These are phyloP conservation scores for Leptographium lundbergii DNA, from an alignment of 2,329 filamentous ascomycete genomes.

Conservation along the genomic window DNA sequence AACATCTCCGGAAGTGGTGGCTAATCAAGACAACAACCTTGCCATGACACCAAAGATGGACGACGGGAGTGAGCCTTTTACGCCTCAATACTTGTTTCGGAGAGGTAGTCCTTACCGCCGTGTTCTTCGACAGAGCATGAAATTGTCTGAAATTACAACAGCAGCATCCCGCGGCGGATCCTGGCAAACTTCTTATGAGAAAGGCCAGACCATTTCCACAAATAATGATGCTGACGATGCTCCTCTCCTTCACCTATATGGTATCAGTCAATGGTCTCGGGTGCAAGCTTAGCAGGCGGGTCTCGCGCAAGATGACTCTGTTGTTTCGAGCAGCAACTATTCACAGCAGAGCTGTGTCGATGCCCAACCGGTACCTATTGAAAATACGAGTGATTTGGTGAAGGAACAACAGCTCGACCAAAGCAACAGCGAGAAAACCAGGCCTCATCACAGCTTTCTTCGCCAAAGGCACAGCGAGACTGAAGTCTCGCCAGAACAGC, in stretches of 20 bases:
- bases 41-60: conserved; percentile 5
- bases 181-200: not conserved
- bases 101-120: conserved; percentile 43
- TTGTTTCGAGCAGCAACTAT: conserved; percentile 3
- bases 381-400: not conserved
- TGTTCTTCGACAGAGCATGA: conserved; percentile 34
- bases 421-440: not conserved
- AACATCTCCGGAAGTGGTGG: conserved; percentile 2
- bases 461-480: conserved; percentile 6
- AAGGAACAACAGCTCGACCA: not conserved
- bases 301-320: conserved; percentile 5
- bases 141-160: conserved; percentile 18
- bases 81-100: conserved; percentile 31
- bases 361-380: not conserved
- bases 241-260: conserved; percentile 6
- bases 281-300: conserved; percentile 12
- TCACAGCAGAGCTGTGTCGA: not conserved
- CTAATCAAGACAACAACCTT: no score
- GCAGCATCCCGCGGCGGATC: not conserved
- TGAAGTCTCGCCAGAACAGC: conserved; percentile 8
- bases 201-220: no score
- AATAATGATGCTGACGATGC: conserved; percentile 1
- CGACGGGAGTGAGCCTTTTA: not conserved
- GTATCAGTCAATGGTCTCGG: conserved; percentile 10
- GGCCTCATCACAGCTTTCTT: not conserved